Percentiles rank a stretch among this genome's conserved stretches.
These are phyloP conservation scores for Globisporangium parvum DNA, from an alignment of 352 stramenopile species.

Conservation along the genomic window DNA sequence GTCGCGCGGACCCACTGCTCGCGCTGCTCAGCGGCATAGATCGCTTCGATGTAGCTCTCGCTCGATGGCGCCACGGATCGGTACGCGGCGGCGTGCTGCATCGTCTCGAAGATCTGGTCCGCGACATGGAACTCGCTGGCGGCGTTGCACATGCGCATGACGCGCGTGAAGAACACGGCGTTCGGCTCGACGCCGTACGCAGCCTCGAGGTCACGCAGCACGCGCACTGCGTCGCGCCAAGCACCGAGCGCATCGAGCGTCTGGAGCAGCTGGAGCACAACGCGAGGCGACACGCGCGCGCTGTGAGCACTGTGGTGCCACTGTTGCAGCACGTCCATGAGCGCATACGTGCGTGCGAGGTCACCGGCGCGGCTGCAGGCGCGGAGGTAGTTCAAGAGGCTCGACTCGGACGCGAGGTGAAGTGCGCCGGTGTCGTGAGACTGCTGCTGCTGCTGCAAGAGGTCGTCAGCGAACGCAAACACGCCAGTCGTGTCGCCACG, in stretches of 20 bases:
- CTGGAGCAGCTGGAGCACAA: slow-evolving; percentile 39
- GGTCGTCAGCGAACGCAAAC: slow-evolving; percentile 27
- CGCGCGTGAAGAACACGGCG: slow-evolving; percentile 39
- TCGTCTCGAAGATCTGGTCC: slow-evolving; percentile 62
- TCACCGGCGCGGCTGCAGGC: slow-evolving; percentile 26
- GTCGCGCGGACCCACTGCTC: slow-evolving; percentile 65
- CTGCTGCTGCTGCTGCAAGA: neutral
- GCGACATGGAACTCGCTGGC: slow-evolving; percentile 41
- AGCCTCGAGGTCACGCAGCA: slow-evolving; percentile 37
- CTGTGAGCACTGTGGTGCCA: slow-evolving; percentile 27
- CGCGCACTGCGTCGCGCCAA: slow-evolving; percentile 39
- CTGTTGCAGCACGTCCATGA: slow-evolving; percentile 27
- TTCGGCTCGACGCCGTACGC: slow-evolving; percentile 38
- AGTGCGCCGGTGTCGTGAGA: neutral
- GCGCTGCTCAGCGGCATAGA: slow-evolving; percentile 59
- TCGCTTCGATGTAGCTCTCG: slow-evolving; percentile 69
- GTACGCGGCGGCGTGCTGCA: slow-evolving; percentile 45
- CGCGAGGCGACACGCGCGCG: slow-evolving; percentile 14
- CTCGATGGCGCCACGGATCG: slow-evolving; percentile 34
- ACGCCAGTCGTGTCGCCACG: slow-evolving; percentile 36
- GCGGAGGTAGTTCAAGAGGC: slow-evolving; percentile 33
- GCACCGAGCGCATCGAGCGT: slow-evolving; percentile 37
- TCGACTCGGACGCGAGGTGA: slow-evolving; percentile 24
- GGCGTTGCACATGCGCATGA: slow-evolving; percentile 66
- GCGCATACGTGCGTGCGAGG: slow-evolving; percentile 27